Evolutionary conservation across 176 grass and related monocot genomes (phyloP).

Genomic region (Oryza coarctata): DNA sequence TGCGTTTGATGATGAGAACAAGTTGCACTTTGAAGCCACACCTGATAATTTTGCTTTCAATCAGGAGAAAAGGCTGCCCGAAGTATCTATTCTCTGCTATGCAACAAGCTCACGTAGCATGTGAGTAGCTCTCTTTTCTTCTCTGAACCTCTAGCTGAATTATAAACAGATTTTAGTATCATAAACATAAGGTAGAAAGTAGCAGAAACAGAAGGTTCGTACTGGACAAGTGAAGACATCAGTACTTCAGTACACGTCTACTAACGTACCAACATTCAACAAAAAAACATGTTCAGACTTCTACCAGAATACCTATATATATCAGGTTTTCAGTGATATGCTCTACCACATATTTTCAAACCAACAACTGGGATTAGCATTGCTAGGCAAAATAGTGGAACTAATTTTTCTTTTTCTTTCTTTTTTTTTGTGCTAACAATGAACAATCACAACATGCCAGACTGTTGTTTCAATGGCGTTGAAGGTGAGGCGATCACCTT

Average conservation of each 20-base stretch:
- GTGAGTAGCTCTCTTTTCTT: conserved; percentile 15
- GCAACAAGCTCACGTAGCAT: conserved; percentile 32
- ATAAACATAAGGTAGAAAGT: too few relatives aligned
- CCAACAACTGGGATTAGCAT: not conserved
- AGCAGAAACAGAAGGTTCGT: not conserved
- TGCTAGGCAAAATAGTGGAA: conserved; percentile 11
- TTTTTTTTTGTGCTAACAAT: not conserved
- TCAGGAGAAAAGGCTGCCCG: conserved; percentile 2
- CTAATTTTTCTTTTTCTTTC: too few relatives aligned
- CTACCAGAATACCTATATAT: not conserved
- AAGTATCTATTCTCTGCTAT: conserved; percentile 24
- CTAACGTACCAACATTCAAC: not conserved
- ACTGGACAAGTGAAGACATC: not conserved
- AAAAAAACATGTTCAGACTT: not conserved
- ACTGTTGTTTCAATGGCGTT: not conserved
- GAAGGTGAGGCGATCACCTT: conserved; percentile 22
- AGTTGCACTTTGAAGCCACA: conserved; percentile 24
- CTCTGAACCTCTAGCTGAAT: conserved; percentile 9
- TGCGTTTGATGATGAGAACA: not conserved
- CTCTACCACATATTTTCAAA: not conserved
- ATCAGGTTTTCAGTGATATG: not conserved
- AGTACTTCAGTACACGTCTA: not conserved
- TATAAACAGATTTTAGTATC: not conserved
- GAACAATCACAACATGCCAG: not conserved
- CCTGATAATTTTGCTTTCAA: conserved; percentile 14